Base-by-base conservation (phyloP, 2,329 filamentous ascomycete species). In the Furcasterigmium sp. region DNA sequence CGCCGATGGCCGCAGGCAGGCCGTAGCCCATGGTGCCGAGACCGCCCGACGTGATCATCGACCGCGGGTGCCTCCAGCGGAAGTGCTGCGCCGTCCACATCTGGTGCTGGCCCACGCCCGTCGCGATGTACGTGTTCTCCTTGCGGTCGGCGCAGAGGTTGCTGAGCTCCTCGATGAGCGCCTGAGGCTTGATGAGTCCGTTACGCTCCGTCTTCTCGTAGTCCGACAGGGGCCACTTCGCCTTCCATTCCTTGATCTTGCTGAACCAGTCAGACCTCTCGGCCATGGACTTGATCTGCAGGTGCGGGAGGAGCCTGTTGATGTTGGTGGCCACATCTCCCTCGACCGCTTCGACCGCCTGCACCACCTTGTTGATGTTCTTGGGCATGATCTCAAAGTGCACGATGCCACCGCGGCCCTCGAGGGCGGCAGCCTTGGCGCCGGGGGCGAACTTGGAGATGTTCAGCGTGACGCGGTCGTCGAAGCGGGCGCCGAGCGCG, bases 291-390 rank as follows among this genome's bases (percentile, higher is more conserved):
- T 78, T 80, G 19, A 72, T 52, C 42, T 87, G 67, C 18, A 96
- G 68, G 42, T 80, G 72, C 10, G 91, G 91, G 28, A 97, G 57
- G 41, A 97, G 82, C 23, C 78, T 69, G 41, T 74, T 74, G 26
- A 97, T 72, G 65, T 95, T 97, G 15, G 82, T 70, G 3, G 84
- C 82, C 23, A 95, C 88, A 59, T 97, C 91, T 46, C 93, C 93
- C 68, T 95, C 91, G 15, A 97, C 84, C 37, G 93, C 91, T 69
- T 96, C 90, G 34, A 87, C 96, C 8, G 91, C 91, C 69, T 97
- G 89, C 13, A 98, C 86, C 34, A 97, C 91, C 78, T 97, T 98
- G 82, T 97, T 97, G 72, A 97, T 97, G 74, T 98, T 97, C 83
- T 98, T 98, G 56, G 93, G 91, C 85, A 97, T 86, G 57, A 98